These are phyloP conservation scores for Eudorina sp. DNA, from an alignment of 139 green algal species.

Conservation along the genomic window DNA sequence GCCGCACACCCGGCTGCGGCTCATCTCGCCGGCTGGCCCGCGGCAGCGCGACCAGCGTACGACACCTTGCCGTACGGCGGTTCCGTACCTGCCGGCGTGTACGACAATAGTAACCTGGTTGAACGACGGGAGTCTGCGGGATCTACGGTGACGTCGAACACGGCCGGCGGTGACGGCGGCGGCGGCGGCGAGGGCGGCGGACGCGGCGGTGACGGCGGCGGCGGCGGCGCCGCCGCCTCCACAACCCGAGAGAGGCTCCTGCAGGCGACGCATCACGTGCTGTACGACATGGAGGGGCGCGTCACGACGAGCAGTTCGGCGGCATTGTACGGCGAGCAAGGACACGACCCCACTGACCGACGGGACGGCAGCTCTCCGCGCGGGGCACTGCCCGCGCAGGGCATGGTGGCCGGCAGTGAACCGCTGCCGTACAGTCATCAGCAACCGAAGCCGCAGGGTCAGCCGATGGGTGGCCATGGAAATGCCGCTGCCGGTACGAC, in stretches of 20 bases:
- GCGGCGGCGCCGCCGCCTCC: neutral
- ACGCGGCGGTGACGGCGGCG: neutral
- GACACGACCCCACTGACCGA: neutral
- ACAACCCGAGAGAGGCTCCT: neutral
- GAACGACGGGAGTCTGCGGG: constrained; percentile 10
- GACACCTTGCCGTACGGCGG: neutral
- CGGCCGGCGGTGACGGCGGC: neutral
- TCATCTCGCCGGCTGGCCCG: neutral
- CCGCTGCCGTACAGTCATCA: neutral
- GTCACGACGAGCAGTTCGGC: neutral
- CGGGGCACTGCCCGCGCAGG: neutral
- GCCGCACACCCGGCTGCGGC: neutral
- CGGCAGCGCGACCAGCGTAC: neutral
- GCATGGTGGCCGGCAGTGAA: no score
- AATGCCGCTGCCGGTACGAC: no score
- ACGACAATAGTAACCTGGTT: neutral
- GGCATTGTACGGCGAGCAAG: neutral
- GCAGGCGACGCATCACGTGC: no score
- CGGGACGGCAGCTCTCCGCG: neutral
- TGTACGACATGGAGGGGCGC: no score
- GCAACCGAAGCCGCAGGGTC: no score
- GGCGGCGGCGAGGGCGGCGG: neutral
- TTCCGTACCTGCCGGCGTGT: no score
- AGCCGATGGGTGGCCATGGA: no score
- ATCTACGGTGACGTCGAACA: neutral